Conservation (phyloP, 2,329 filamentous ascomycete genomes). For the Xylaria sp. region DNA sequence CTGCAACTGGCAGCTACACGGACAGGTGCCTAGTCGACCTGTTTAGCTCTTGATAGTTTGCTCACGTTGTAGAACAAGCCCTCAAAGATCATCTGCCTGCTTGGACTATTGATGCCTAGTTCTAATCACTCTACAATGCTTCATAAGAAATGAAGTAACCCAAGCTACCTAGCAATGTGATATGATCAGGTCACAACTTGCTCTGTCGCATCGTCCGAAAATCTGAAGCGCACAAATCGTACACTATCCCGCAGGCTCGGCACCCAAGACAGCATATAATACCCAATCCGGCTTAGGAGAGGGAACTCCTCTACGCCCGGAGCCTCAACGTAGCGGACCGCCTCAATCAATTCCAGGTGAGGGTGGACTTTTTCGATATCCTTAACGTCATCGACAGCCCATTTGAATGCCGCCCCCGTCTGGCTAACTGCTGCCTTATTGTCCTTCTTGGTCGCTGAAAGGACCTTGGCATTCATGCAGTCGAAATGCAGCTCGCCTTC, state of each 20-base stretch:
- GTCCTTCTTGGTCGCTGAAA: slow-evolving; percentile 28
- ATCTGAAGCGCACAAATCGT: slow-evolving; percentile 32
- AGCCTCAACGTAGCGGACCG: slow-evolving; percentile 26
- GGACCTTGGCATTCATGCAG: slow-evolving; percentile 37
- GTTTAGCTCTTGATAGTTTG: no score
- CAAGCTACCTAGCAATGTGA: background rate
- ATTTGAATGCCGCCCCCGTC: slow-evolving; percentile 43
- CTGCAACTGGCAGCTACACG: no score
- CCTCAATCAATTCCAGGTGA: slow-evolving; percentile 40
- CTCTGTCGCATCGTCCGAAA: slow-evolving; percentile 11
- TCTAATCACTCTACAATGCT: background rate
- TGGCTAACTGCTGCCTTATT: slow-evolving; percentile 31
- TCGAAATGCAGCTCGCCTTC: slow-evolving; percentile 48
- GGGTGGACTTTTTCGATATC: slow-evolving; percentile 42
- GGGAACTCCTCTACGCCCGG: slow-evolving; percentile 30
- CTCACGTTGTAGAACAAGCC: background rate
- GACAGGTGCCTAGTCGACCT: no score
- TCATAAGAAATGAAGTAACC: background rate
- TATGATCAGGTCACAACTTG: background rate
- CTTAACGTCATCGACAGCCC: slow-evolving; percentile 44
- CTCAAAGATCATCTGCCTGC: background rate
- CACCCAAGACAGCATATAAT: slow-evolving; percentile 34
- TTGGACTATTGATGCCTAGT: background rate
- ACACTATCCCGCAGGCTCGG: slow-evolving; percentile 33
- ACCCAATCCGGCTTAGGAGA: slow-evolving; percentile 17